Percentiles rank a stretch among this genome's conserved stretches.
Conservation (phyloP, 305 asterid species). For the Vinca major region DNA sequence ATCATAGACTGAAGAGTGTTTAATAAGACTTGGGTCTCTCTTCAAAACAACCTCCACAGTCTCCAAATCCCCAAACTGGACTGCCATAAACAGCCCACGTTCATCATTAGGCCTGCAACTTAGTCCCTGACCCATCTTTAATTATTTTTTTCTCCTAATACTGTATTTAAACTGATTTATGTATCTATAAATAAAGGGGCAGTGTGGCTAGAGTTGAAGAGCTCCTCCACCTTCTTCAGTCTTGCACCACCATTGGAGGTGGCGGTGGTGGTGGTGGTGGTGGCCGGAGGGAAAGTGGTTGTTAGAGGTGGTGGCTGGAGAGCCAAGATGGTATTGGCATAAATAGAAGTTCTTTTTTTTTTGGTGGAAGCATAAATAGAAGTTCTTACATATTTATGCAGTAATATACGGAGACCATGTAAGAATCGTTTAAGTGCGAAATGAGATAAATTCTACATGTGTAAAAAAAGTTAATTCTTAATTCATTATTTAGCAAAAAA, state of each 20-base stretch:
- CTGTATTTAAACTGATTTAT: no score
- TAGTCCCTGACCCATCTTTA: conserved; percentile 76
- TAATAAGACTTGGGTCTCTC: conserved; percentile 39
- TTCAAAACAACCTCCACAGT: conserved; percentile 40
- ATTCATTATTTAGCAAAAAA: no score
- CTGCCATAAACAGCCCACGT: conserved; percentile 58
- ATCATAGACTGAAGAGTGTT: conserved; percentile 50
- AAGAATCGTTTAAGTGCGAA: no score
- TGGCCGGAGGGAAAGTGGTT: neutral
- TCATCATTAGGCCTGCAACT: conserved; percentile 66
- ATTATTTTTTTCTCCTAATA: neutral
- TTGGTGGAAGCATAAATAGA: no score
- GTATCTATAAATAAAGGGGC: neutral
- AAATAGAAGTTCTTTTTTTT: no score
- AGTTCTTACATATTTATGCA: conserved; percentile 24
- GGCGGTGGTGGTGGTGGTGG: conserved; percentile 23
- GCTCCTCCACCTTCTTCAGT: conserved; percentile 24
- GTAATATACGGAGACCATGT: neutral
- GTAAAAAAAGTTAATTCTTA: no score
- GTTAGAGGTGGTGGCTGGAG: conserved; percentile 16
- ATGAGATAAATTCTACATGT: no score
- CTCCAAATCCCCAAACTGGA: conserved; percentile 61
- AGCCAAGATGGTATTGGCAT: conserved; percentile 5
- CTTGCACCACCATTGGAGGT: conserved; percentile 41
- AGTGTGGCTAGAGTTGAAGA: conserved; percentile 14